Evolutionary conservation across 2,329 filamentous ascomycete genomes (phyloP), one percentile per base, ranked within the genome.

Genomic region (Aspergillus sp.): DNA sequence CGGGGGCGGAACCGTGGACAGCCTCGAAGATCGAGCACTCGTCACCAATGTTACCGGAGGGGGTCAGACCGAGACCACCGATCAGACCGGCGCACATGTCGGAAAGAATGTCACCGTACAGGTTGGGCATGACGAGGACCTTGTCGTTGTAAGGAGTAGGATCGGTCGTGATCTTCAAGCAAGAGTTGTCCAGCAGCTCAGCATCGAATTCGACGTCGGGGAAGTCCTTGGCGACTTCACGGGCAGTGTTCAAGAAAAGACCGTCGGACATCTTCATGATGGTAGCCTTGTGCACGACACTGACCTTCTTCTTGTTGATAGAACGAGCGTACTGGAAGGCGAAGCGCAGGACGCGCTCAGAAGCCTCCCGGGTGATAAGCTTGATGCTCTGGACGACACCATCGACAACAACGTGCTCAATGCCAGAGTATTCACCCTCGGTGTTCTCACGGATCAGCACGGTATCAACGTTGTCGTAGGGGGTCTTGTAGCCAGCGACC

Each of bases 181-280:
- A 99, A 69, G 93, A 95, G 85, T 99, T 99, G 86, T 99, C 95
- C 69, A 99, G 89, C 66, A 99, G 86, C 85, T 99, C 95, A 70
- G 91, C 91, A 75, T 98, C 93, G 76, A 99, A 98, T 81, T 97
- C 90, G 72, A 99, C 91, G 69, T 88, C 84, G 64, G 95, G 95
- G 86, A 90, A 99, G 75, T 98, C 93, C 86, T 96, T 96, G 77
- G 91, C 84, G 67, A 99, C 86, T 62, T 95, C 86, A 68, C 87
- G 83, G 68, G 89, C 95, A 62, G 90, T 91, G 78, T 85, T 90
- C 68, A 99, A 86, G 88, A 99, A 99, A 62, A 99, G 90, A 81
- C 95, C 95, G 78, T 99, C 95, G 75, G 90, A 93, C 91, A 97
- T 96, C 88, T 99, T 99, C 95, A 99, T 99, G 83, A 99, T 99